Evolutionary conservation across 441 rosid genomes (phyloP).

Genomic region (Euphorbia celastroides): DNA sequence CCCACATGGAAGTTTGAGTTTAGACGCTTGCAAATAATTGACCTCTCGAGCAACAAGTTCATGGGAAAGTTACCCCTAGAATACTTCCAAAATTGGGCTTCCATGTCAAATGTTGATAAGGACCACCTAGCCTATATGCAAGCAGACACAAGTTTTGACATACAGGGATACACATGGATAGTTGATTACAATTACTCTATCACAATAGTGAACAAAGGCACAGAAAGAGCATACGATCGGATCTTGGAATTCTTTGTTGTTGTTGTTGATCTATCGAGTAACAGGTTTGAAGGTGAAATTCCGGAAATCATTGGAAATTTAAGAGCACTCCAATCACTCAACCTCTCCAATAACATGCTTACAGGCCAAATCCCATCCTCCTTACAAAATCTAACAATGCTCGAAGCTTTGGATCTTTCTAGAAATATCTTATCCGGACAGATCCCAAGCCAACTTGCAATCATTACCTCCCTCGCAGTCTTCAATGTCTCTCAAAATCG

Average conservation of each 20-base stretch:
- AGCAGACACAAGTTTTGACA: background rate
- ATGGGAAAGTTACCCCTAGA: background rate
- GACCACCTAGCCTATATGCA: background rate
- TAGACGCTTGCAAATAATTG: background rate
- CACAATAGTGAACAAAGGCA: background rate
- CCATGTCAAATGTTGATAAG: background rate
- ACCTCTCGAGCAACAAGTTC: background rate
- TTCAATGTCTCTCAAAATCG: constrained; percentile 26
- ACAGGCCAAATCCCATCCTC: constrained; percentile 1
- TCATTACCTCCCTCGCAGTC: constrained; percentile 16
- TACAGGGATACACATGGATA: background rate
- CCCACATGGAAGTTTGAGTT: background rate
- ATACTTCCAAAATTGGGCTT: background rate
- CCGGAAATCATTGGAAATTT: background rate
- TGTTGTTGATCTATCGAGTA: constrained; percentile 24
- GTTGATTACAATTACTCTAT: background rate
- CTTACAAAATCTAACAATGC: background rate
- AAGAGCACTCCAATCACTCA: constrained; percentile 21
- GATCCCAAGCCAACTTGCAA: constrained; percentile 28
- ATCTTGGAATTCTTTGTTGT: background rate
- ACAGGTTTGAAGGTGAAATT: constrained; percentile 26
- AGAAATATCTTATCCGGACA: constrained; percentile 22
- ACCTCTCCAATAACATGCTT: constrained; percentile 31
- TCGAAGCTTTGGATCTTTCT: constrained; percentile 37
- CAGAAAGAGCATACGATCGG: background rate